These are phyloP conservation scores for Scheffersomyces coipomensis DNA, from an alignment of 805 yeast species.

Conservation along the genomic window DNA sequence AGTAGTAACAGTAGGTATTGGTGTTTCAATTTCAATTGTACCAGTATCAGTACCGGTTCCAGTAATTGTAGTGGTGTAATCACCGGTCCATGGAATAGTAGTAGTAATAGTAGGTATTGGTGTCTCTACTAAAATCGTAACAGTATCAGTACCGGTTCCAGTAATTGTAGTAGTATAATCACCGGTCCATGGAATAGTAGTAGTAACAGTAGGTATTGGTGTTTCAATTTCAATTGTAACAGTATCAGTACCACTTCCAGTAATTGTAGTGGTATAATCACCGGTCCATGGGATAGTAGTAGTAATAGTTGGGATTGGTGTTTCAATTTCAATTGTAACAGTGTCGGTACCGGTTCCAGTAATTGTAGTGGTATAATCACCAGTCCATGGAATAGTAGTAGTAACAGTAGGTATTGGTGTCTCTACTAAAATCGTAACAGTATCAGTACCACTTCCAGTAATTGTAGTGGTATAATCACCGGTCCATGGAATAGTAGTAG, in stretches of 20 bases:
- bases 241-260: constrained; percentile 1
- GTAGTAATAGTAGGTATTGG: constrained; percentile 9
- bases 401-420: constrained; percentile 14
- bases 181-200: constrained; percentile 9
- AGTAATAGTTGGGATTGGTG: constrained; percentile 10
- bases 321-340: constrained; percentile 4
- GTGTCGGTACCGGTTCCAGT: constrained; percentile 7
- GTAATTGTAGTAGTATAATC: constrained; percentile 6
- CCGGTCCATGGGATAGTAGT: constrained; percentile 7
- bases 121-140: constrained; percentile 7
- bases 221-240: constrained; percentile 4
- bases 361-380: constrained; percentile 4
- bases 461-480: constrained; percentile 15
- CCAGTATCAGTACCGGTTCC: constrained; percentile 4
- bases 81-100: constrained; percentile 9
- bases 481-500: no score
- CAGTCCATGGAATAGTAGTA: constrained; percentile 5
- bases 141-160: constrained; percentile 9
- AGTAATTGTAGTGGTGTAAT: constrained; percentile 10
- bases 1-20: constrained; percentile 11
- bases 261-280: no score
- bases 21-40: constrained; percentile 7
- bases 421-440: constrained; percentile 15
- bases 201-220: constrained; percentile 11
- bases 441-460: constrained; percentile 10